Conservation (phyloP, 495 filamentous ascomycete genomes). For the Rusavskia elegans region DNA sequence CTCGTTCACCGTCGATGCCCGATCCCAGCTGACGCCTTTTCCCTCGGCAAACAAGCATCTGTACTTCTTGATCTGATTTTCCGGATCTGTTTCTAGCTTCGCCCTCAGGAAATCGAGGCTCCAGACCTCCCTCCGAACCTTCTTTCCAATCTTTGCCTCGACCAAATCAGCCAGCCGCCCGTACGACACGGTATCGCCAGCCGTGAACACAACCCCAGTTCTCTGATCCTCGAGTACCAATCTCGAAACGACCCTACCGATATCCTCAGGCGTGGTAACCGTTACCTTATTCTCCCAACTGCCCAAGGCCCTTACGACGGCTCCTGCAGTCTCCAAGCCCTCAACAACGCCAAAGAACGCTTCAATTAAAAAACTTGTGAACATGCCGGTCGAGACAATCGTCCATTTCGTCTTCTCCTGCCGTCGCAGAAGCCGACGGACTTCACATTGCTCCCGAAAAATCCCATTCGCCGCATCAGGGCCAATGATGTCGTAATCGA, state of each 20-base stretch:
- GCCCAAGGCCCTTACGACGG: constrained; percentile 33
- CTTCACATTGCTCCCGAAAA: constrained; percentile 46
- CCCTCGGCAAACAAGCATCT: constrained; percentile 41
- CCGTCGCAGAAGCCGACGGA: constrained; percentile 32
- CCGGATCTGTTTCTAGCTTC: constrained; percentile 28
- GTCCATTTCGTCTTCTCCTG: constrained; percentile 35
- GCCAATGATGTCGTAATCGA: constrained; percentile 47
- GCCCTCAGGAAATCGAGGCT: constrained; percentile 19
- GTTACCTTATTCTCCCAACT: constrained; percentile 39
- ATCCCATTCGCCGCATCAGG: constrained; percentile 35
- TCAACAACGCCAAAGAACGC: constrained; percentile 37
- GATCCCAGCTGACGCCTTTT: constrained; percentile 37
- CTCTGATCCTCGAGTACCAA: constrained; percentile 22
- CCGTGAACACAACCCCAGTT: constrained; percentile 31
- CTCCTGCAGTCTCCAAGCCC: constrained; percentile 4
- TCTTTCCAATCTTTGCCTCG: constrained; percentile 21
- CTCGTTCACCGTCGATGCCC: neutral
- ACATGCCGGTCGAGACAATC: constrained; percentile 46
- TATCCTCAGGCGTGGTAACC: constrained; percentile 40
- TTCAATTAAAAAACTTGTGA: constrained; percentile 47
- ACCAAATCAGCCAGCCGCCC: constrained; percentile 31
- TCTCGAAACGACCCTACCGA: constrained; percentile 39
- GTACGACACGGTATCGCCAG: constrained; percentile 44
- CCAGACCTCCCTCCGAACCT: constrained; percentile 30
- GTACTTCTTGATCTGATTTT: constrained; percentile 39